Percentiles rank a stretch among this genome's conserved stretches.
Conservation (phyloP, 176 grass and related monocot genomes). For the Hordeum vulgare region MorexV3_pseudomolecules_assembly NC_058523.1:473878703-473879202, state of each 20-base stretch:
- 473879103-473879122: neutral
- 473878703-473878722: neutral
- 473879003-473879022: too few relatives aligned
- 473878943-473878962: too few relatives aligned
- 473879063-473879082: neutral
- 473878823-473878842: neutral
- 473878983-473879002: too few relatives aligned
- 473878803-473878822: neutral
- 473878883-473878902: too few relatives aligned
- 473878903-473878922: too few relatives aligned
- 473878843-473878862: neutral
- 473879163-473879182: neutral
- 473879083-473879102: neutral
- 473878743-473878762: too few relatives aligned
- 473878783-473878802: neutral
- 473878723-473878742: neutral
- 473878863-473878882: neutral
- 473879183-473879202: neutral
- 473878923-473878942: too few relatives aligned
- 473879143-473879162: neutral
- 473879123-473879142: too few relatives aligned
- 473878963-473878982: too few relatives aligned
- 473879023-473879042: too few relatives aligned
- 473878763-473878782: neutral
- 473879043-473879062: neutral